Conservation (phyloP, 148 eudicot genomes). For the Heliamphora exappendiculata region DNA sequence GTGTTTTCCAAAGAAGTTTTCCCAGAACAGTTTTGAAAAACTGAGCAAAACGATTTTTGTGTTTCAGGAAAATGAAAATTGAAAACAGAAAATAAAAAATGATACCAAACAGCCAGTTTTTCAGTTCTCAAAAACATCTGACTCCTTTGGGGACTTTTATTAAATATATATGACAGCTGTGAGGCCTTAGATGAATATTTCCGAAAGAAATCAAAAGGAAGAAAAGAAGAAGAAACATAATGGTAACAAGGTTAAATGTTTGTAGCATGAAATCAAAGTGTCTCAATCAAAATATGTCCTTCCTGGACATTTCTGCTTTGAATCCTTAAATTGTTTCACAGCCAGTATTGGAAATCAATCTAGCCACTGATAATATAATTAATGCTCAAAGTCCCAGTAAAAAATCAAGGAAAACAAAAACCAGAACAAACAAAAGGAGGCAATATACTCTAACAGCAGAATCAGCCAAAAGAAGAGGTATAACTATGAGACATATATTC, state of each 20-base stretch:
- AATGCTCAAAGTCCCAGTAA: neutral
- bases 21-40: no score
- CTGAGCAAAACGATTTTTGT: no score
- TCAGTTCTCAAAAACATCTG: neutral
- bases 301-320: neutral
- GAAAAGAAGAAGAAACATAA: neutral
- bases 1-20: no score
- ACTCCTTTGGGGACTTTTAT: neutral
- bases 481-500: neutral
- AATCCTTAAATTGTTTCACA: neutral
- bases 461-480: neutral
- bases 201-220: neutral
- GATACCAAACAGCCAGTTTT: neutral
- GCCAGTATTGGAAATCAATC: neutral
- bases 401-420: neutral
- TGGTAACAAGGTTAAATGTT: neutral
- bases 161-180: neutral
- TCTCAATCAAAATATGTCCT: neutral
- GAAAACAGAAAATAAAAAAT: no score
- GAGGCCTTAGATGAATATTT: neutral
- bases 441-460: neutral
- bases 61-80: no score
- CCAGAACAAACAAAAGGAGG: neutral
- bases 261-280: neutral
- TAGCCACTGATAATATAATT: neutral